These are phyloP conservation scores for Fagopyrum tataricum DNA, from an alignment of 148 eudicot species.

Conservation along the genomic window DNA sequence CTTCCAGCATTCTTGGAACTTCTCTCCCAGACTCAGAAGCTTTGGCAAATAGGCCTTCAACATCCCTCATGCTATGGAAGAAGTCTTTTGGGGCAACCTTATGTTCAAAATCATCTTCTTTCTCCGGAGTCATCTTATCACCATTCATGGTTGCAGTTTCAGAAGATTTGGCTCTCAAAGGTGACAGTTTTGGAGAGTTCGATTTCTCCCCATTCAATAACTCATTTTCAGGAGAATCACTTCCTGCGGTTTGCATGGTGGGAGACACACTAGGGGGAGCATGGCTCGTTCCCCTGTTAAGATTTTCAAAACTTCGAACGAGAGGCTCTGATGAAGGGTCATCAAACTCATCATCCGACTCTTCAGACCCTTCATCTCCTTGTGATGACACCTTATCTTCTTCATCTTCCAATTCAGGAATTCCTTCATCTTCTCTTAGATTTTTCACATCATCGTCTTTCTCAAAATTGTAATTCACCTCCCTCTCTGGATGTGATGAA, in stretches of 20 bases:
- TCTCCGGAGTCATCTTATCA: conserved; percentile 28
- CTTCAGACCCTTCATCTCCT: conserved; percentile 35
- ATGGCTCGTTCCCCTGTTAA: conserved; percentile 47
- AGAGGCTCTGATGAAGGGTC: conserved; percentile 63
- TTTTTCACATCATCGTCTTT: conserved; percentile 22
- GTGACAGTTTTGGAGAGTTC: conserved; percentile 61
- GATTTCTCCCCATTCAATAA: conserved; percentile 32
- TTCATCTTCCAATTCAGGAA: conserved; percentile 39
- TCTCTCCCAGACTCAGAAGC: conserved; percentile 89
- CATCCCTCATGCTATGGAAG: conserved; percentile 61
- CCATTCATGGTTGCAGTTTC: conserved; percentile 34
- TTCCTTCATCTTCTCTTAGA: conserved; percentile 33
- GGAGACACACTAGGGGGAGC: conserved; percentile 27
- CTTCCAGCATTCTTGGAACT: conserved; percentile 94
- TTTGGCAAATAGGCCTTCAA: conserved; percentile 61
- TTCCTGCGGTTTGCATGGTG: conserved; percentile 24
- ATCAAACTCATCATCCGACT: conserved; percentile 85
- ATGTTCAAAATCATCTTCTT: conserved; percentile 39
- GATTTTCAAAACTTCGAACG: conserved; percentile 77
- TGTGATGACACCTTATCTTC: conserved; percentile 32
- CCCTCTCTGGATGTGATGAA: conserved; percentile 45
- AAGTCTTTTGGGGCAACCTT: conserved; percentile 70
- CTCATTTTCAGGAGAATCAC: conserved; percentile 30
- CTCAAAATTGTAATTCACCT: conserved; percentile 29
- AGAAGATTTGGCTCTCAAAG: conserved; percentile 45